Percentiles rank a stretch among this genome's conserved stretches.
Evolutionary conservation across 768 basidiomycete genomes (phyloP).

Genomic region (Thelephora aurantiotincta): DNA sequence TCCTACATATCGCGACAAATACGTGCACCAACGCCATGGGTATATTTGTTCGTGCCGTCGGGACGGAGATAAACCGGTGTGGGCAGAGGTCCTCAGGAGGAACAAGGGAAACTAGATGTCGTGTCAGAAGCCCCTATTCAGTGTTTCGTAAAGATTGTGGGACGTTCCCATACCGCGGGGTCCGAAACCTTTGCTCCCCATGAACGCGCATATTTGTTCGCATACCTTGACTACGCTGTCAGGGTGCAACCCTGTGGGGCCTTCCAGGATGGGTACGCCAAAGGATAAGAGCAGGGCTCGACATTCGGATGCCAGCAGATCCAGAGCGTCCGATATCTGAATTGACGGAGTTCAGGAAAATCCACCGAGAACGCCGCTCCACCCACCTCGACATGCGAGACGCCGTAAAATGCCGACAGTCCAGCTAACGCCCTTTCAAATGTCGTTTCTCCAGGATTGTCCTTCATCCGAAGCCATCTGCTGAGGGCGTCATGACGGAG

Average conservation of each 20-base stretch:
- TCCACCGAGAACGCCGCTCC: background rate
- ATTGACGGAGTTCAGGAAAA: conserved; percentile 1
- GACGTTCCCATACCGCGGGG: conserved; percentile 23
- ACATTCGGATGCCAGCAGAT: conserved; percentile 26
- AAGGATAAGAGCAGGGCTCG: conserved; percentile 20
- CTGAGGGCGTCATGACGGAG: conserved; percentile 1
- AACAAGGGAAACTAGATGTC: conserved; percentile 24
- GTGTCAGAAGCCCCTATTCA: conserved; percentile 1
- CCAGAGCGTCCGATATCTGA: conserved; percentile 28
- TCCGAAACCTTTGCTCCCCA: conserved; percentile 33
- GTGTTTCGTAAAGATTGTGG: background rate
- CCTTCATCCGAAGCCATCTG: conserved; percentile 1
- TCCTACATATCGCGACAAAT: conserved; percentile 37
- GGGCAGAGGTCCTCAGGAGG: conserved; percentile 41
- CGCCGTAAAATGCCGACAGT: conserved; percentile 38
- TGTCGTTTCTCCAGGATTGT: conserved; percentile 9
- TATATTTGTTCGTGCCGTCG: conserved; percentile 28
- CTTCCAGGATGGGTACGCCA: conserved; percentile 17
- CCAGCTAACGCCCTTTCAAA: conserved; percentile 34
- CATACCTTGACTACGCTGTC: conserved; percentile 24
- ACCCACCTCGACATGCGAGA: conserved; percentile 27
- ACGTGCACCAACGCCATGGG: conserved; percentile 48
- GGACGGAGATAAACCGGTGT: conserved; percentile 35
- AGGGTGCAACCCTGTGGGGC: conserved; percentile 6
- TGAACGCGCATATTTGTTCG: conserved; percentile 32